Conservation (phyloP, 306 rosid species). For the Casuarina glauca region DNA sequence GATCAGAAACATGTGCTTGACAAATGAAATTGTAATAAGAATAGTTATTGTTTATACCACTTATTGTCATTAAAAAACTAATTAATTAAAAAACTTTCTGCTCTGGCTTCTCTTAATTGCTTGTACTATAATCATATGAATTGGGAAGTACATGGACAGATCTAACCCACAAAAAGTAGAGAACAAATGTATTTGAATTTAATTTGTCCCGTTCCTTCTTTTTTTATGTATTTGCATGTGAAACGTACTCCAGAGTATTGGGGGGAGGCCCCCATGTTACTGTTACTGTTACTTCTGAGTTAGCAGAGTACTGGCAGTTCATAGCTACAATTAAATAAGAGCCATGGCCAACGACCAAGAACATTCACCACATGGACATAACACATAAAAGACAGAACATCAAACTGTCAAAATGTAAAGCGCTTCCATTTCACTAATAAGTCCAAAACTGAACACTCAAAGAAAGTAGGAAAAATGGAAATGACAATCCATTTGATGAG, state of each 20-base stretch:
- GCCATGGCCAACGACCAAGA: neutral
- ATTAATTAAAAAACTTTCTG: neutral
- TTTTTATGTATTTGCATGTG: no score
- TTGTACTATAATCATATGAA: neutral
- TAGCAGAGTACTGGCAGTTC: no score
- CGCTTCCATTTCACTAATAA: neutral
- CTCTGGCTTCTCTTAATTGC: neutral
- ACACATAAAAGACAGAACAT: neutral
- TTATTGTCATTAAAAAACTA: neutral
- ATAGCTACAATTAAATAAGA: neutral
- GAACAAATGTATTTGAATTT: neutral
- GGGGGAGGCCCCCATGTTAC: no score
- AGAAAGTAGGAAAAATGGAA: neutral
- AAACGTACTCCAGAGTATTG: no score
- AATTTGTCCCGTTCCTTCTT: neutral
- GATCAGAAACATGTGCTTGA: conserved; percentile 30
- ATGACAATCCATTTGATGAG: neutral
- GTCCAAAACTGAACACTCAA: neutral
- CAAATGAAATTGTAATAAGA: neutral
- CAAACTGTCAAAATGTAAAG: neutral
- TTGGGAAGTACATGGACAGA: neutral
- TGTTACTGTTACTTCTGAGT: no score
- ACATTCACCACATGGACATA: conserved; percentile 4
- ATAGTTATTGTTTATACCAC: neutral
- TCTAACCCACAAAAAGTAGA: neutral